These are phyloP conservation scores for Leccinum pachyderme DNA, from an alignment of 1,284 basidiomycete genomes.

Conservation along the genomic window DNA sequence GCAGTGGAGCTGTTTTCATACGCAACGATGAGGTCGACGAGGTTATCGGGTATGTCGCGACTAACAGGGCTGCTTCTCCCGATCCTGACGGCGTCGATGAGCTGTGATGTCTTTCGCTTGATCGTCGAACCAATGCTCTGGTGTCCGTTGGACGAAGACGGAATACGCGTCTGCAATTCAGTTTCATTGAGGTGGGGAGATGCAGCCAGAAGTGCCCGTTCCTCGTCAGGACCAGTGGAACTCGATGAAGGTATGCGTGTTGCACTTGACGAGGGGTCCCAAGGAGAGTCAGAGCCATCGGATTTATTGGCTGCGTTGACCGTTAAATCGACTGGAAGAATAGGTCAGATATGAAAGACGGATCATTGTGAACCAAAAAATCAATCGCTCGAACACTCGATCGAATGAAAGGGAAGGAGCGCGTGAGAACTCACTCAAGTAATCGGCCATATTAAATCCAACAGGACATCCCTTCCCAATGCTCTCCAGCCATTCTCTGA, in stretches of 20 bases:
- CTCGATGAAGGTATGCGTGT: constrained; percentile 32
- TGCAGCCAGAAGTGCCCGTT: constrained; percentile 44
- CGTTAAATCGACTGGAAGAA: constrained; percentile 73
- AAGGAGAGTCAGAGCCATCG: constrained; percentile 37
- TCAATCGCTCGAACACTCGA: neutral
- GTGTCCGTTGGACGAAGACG: constrained; percentile 28
- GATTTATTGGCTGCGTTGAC: constrained; percentile 66
- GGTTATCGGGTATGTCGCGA: constrained; percentile 55
- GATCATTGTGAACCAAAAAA: neutral
- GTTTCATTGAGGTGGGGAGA: constrained; percentile 48
- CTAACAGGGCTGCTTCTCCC: constrained; percentile 38
- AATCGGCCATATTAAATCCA: constrained; percentile 98
- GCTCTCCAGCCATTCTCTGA: constrained; percentile 70
- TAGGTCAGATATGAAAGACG: constrained; percentile 4
- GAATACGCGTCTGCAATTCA: constrained; percentile 45
- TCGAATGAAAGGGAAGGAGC: neutral
- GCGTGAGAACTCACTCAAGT: constrained; percentile 64
- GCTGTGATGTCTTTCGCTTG: constrained; percentile 73
- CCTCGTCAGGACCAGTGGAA: constrained; percentile 58
- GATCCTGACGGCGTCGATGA: constrained; percentile 67
- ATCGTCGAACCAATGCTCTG: constrained; percentile 53
- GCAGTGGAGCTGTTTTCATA: constrained; percentile 72
- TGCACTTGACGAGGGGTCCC: constrained; percentile 37
- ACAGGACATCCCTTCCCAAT: constrained; percentile 85
- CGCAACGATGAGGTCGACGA: constrained; percentile 73